Conservation (phyloP, 2,329 filamentous ascomycete species). For the Thielaviopsis populi region DNA sequence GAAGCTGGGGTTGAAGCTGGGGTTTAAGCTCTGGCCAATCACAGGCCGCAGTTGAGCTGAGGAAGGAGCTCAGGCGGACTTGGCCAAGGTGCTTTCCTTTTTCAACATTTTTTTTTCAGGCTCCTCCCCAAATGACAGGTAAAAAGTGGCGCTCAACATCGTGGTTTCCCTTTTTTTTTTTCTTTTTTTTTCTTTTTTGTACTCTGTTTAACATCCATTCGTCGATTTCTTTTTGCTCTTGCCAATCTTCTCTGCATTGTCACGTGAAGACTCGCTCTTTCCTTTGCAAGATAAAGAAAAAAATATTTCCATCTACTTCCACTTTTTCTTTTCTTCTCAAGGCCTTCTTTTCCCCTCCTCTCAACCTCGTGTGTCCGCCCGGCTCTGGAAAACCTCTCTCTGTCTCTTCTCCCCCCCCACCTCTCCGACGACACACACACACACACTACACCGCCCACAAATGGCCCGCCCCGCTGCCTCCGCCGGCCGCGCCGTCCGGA, state of each 20-base stretch:
- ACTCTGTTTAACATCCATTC: too few species aligned
- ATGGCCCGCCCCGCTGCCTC: slow-evolving; percentile 1
- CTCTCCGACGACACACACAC: neutral
- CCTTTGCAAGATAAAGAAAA: neutral
- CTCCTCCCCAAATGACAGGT: neutral
- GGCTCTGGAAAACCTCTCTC: neutral
- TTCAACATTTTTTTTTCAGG: neutral
- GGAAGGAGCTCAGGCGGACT: neutral
- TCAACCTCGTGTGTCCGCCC: neutral
- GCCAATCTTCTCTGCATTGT: neutral
- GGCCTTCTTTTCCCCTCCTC: neutral
- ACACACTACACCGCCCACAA: neutral
- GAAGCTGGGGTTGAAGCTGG: neutral
- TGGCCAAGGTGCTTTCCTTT: neutral
- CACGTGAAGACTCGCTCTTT: neutral
- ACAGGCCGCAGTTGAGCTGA: neutral
- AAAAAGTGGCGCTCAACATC: neutral
- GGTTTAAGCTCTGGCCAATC: slow-evolving; percentile 7
- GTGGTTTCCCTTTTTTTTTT: neutral
- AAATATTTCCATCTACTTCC: neutral
- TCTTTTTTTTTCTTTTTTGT: too few species aligned
- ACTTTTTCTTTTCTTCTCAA: neutral
- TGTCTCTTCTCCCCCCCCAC: neutral
- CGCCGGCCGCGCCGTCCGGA: slow-evolving; percentile 19
- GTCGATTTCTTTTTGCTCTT: neutral